Evolutionary conservation across 139 green algal species (phyloP).

Genomic region (Pseudopediastrum boryanum): DNA sequence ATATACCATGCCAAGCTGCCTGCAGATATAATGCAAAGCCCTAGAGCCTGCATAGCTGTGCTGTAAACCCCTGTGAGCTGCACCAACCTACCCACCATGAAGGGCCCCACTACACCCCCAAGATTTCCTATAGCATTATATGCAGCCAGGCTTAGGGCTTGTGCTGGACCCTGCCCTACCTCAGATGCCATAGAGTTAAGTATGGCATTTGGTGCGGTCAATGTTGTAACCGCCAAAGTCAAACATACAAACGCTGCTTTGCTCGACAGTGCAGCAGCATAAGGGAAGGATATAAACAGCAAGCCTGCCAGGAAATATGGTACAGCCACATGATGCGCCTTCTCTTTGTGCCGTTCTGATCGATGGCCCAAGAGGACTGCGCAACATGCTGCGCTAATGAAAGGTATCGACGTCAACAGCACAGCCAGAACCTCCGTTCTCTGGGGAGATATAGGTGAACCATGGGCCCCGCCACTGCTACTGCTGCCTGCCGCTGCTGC

Average conservation of each 20-base stretch:
- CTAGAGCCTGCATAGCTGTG: constrained; percentile 20
- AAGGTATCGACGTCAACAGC: constrained; percentile 49
- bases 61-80: constrained; percentile 16
- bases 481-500: too few species aligned
- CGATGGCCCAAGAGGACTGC: constrained; percentile 37
- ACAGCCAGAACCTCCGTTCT: constrained; percentile 33
- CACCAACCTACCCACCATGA: constrained; percentile 19
- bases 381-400: constrained; percentile 31
- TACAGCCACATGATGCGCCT: constrained; percentile 15
- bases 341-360: constrained; percentile 26
- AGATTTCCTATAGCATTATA: constrained; percentile 35
- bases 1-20: constrained; percentile 12
- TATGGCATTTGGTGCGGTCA: constrained; percentile 35
- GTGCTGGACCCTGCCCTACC: not conserved
- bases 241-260: constrained; percentile 7
- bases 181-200: constrained; percentile 26
- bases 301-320: constrained; percentile 5
- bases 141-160: constrained; percentile 9
- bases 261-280: not conserved
- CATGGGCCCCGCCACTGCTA: not conserved
- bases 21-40: constrained; percentile 2
- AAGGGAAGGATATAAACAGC: constrained; percentile 23
- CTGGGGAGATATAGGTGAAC: not conserved
- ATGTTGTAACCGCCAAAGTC: not conserved
- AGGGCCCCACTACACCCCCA: constrained; percentile 21